Evolutionary conservation across 306 rosid genomes (phyloP).

Genomic region (Fagus sylvatica): DNA sequence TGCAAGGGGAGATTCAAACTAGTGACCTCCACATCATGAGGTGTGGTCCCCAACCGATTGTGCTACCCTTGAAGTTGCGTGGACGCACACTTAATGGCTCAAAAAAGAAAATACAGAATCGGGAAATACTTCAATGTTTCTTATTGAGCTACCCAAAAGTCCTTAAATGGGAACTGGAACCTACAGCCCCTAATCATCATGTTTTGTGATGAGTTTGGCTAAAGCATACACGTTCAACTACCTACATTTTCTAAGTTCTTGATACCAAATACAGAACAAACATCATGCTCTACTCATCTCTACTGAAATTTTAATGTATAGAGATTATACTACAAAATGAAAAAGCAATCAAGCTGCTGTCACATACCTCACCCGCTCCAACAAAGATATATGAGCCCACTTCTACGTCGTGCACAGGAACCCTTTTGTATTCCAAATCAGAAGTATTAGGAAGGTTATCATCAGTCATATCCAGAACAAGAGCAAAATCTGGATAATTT

Average conservation of each 20-base stretch:
- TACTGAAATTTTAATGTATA: constrained; percentile 9
- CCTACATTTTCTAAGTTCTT: constrained; percentile 10
- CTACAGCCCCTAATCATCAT: constrained; percentile 1
- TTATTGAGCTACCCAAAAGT: not conserved
- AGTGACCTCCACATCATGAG: too few species aligned
- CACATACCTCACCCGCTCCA: constrained; percentile 91
- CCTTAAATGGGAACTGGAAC: not conserved
- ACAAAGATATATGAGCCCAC: constrained; percentile 85
- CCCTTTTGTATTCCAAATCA: constrained; percentile 79
- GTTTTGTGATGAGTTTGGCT: constrained; percentile 9
- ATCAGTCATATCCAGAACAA: constrained; percentile 72
- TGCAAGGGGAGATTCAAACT: too few species aligned
- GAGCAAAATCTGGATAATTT: constrained; percentile 88
- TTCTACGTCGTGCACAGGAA: constrained; percentile 77
- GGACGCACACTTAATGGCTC: not conserved
- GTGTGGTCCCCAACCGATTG: too few species aligned
- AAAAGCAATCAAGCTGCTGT: not conserved
- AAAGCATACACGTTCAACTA: constrained; percentile 12
- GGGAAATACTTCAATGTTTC: not conserved
- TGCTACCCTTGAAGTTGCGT: too few species aligned
- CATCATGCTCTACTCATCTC: constrained; percentile 9
- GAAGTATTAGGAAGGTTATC: constrained; percentile 75
- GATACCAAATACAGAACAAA: constrained; percentile 16
- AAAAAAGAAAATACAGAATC: not conserved
- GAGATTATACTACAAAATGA: constrained; percentile 8